Base-by-base conservation (phyloP, 306 rosid genomes). In the Dicorynia guianensis region DNA sequence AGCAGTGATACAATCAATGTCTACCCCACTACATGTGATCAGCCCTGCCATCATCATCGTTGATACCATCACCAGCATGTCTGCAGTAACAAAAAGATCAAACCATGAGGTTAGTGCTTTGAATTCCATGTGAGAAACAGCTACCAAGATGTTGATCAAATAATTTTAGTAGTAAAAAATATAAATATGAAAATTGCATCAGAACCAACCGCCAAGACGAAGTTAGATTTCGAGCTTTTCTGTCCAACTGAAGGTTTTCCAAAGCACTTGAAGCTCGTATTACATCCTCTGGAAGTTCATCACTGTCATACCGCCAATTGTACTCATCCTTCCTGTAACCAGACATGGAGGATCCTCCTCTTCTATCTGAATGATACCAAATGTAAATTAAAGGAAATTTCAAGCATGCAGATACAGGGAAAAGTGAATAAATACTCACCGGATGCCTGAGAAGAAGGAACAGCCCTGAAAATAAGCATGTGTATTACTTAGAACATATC, bases 221-320 rank as follows among this genome's bases (percentile, higher is more conserved):
- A 11, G 90, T 81, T 74, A 88, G 88, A 79, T 81, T 88, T 69
- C 93, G 88, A 76, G 93, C 87, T 77, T 88, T 88, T 71, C 90
- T 82, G 61, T 88, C 93, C 80, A 88, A 63, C 33, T 88, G 93
- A 55, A 88, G 90, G 74, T 84, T 86, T 82, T 88, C 93, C 80
- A 88, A n/a, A n/a, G 93, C 88, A 50, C 83, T 55, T 20, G 92
- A 88, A 14, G 88, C 81, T 83, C 86, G 85, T 48, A 85, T 67
- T 71, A 85, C 86, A 60, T 88, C 89, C 46, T 88, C 90, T 0
- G 90, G 77, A 78, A 77, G 81, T 47, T 88, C 93, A 35, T 88
- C 89, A 75, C 57, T 78, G 75, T 88, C 90, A 17, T 84, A 88
- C 63, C 88, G 80, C 88, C 90, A 86, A 47, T 76, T 86, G 82